phyloP scores from a whole-genome alignment of 768 basidiomycete genomes.

The Suillus occidentalis region DNA sequence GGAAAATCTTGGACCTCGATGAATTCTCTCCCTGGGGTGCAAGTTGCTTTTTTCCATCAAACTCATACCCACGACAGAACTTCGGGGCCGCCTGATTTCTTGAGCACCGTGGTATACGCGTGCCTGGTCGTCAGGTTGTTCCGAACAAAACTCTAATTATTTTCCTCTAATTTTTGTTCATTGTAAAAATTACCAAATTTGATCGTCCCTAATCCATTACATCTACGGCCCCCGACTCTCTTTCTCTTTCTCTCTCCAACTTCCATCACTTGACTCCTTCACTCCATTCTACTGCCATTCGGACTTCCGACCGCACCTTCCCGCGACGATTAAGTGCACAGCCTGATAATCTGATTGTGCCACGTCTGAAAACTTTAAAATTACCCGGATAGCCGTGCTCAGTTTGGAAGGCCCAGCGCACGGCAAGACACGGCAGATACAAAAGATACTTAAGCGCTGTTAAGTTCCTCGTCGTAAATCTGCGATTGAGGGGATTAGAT shows the following conservation, averaged over 20 bases:
- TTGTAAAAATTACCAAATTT: not conserved
- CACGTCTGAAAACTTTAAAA: constrained; percentile 4
- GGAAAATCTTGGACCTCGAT: constrained; percentile 2
- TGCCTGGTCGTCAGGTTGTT: constrained; percentile 30
- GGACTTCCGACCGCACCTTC: not conserved
- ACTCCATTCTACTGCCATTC: not conserved
- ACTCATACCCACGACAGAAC: constrained; percentile 10
- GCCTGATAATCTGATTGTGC: not conserved
- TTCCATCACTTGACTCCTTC: not conserved
- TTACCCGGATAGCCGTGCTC: constrained; percentile 1
- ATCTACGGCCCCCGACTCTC: not conserved
- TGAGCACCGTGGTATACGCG: constrained; percentile 14
- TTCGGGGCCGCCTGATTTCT: constrained; percentile 22
- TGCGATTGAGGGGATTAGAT: constrained; percentile 4
- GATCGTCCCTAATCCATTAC: constrained; percentile 1
- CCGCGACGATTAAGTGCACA: not conserved
- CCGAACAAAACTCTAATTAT: constrained; percentile 19
- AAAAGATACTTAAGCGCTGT: not conserved
- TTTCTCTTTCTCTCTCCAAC: not conserved
- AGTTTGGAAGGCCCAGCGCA: not conserved
- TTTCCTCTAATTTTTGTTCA: constrained; percentile 8
- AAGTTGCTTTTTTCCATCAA: constrained; percentile 1
- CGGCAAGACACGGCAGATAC: not conserved
- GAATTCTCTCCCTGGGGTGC: constrained; percentile 7
- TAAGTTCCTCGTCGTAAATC: constrained; percentile 2